Conservation (phyloP, 2,329 filamentous ascomycete species). For the Trichoderma citrinoviride region DNA sequence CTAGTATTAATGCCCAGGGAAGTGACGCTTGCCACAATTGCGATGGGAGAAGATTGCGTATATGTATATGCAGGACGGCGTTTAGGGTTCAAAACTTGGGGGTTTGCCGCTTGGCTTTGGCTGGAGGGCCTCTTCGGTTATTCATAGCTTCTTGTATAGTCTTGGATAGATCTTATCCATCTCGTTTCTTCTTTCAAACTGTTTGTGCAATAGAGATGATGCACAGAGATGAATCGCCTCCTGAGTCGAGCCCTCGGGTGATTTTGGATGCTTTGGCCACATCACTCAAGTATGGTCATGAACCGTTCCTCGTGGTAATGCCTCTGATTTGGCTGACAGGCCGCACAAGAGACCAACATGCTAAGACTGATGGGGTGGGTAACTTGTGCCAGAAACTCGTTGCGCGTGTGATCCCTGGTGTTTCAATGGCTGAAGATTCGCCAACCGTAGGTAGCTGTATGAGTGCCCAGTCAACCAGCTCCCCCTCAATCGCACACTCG, state of each 20-base stretch:
- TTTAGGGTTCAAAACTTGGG: neutral
- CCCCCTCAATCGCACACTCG: neutral
- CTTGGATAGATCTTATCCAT: constrained; percentile 9
- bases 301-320: neutral
- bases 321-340: neutral
- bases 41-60: neutral
- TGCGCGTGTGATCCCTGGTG: neutral
- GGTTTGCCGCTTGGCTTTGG: neutral
- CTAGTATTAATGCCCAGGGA: neutral
- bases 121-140: neutral
- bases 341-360: too few relatives aligned
- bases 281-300: neutral
- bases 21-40: constrained; percentile 7
- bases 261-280: neutral
- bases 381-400: neutral
- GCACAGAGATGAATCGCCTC: neutral
- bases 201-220: too few relatives aligned
- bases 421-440: neutral
- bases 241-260: too few relatives aligned
- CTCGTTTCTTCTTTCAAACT: neutral
- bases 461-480: neutral
- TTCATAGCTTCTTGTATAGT: neutral
- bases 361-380: neutral
- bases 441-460: neutral
- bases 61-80: constrained; percentile 10